Evolutionary conservation across 495 filamentous ascomycete genomes (phyloP), one percentile per base, ranked within the genome.

Genomic region (Aspergillus panamensis): DNA sequence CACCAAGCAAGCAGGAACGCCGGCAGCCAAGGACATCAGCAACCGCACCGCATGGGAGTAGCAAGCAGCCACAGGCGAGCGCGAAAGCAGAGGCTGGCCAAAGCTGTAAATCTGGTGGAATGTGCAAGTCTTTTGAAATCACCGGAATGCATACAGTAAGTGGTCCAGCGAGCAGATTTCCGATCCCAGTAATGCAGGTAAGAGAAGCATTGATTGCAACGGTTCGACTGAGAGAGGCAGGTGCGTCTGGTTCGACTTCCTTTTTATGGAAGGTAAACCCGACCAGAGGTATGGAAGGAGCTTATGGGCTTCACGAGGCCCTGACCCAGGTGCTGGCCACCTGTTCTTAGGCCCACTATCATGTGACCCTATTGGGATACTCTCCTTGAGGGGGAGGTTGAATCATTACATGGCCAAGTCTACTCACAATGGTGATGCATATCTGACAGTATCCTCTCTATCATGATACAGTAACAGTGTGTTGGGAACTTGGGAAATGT

Each of bases 21-120:
- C 74, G 65, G 32, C 67, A 67, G 1, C 82, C 82, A 0, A 82
- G 55, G 6, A 80, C 68, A 56, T 86, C 82, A 8, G 81, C 78
- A 8, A 83, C 57, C 4, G 80, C 66, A 8, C 81, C 82, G 7
- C 76, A 73, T 10, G 81, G 58, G 0, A 85, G 69, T 3, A 84
- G 74, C 32, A 66, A 68, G 44, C 76, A 79, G 37, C 80, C 79
- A 37, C 70, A 72, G 6, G 74, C 74, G n/a, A 81, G 70, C 8
- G 69, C 69, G 43, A 51, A 32, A 6, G 51, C 56, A 1, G 56
- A 25, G 7, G 49, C 49, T 1, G 56, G 56, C 49, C 49, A 59
- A 16, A 53, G 49, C 14, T 52, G 31, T 3, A 53, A 10, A 1
- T 49, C 45, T 12, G 13, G 17, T 16, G 17, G 40, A 8, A 59